Percentiles rank a stretch among this genome's conserved stretches.
These are phyloP conservation scores for Alternaria hordeiaustralica DNA, from an alignment of 2,329 filamentous ascomycete species.

Conservation along the genomic window DNA sequence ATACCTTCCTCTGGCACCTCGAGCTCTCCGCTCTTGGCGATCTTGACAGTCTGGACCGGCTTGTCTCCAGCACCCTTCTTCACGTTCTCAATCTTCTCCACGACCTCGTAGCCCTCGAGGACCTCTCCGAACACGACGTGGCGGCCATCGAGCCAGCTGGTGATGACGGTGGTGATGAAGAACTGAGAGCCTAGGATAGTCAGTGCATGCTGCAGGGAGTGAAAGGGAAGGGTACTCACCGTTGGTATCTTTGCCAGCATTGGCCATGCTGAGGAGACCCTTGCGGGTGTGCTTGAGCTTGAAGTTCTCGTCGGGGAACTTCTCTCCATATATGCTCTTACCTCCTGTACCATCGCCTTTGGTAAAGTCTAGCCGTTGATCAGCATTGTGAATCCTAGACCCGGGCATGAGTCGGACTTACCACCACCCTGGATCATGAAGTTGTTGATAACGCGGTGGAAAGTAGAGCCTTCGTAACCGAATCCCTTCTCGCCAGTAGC, in stretches of 20 bases:
- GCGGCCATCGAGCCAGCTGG: constrained; percentile 80
- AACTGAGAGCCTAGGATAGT: constrained; percentile 67
- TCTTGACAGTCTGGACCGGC: constrained; percentile 73
- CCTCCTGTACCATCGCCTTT: constrained; percentile 77
- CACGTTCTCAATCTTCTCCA: constrained; percentile 78
- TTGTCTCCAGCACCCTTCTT: constrained; percentile 71
- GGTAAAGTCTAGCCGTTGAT: constrained; percentile 4
- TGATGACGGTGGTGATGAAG: constrained; percentile 86
- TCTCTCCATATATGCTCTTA: constrained; percentile 86
- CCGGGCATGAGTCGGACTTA: neutral
- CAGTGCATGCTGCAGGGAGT: neutral
- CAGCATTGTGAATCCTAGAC: neutral
- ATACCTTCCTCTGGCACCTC: constrained; percentile 90
- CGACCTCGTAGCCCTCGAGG: constrained; percentile 81
- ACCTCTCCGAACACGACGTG: constrained; percentile 92
- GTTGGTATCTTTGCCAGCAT: constrained; percentile 74
- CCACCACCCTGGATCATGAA: constrained; percentile 92
- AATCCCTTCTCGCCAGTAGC: constrained; percentile 87
- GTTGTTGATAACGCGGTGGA: constrained; percentile 89
- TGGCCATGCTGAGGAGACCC: constrained; percentile 76
- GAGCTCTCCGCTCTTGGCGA: constrained; percentile 83
- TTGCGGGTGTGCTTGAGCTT: constrained; percentile 90
- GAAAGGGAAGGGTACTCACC: neutral
- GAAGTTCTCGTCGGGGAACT: constrained; percentile 92
- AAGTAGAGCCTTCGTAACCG: constrained; percentile 79